Percentiles rank a stretch among this genome's conserved stretches.
phyloP scores from a whole-genome alignment of 148 eudicot species.

The Agrostemma githago region DNA sequence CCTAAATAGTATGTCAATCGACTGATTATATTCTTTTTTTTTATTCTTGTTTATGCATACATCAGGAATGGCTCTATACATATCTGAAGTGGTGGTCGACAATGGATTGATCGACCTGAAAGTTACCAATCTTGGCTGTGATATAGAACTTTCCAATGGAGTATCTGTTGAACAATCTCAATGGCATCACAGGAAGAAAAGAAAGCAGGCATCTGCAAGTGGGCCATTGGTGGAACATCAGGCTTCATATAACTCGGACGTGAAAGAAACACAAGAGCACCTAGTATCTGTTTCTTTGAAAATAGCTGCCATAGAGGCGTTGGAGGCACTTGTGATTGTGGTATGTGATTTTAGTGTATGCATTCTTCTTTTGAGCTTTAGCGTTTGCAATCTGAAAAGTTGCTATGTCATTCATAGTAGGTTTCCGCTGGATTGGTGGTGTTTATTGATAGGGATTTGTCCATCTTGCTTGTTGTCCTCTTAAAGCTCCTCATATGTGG shows the following conservation, averaged over 20 bases:
- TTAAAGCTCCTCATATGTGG: not conserved
- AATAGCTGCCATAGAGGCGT: conserved; percentile 67
- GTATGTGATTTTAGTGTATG: conserved; percentile 33
- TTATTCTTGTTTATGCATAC: conserved; percentile 11
- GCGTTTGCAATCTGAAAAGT: not conserved
- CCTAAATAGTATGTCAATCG: not conserved
- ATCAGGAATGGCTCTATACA: conserved; percentile 60
- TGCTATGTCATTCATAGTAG: not conserved
- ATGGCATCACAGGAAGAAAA: conserved; percentile 47
- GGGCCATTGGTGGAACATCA: conserved; percentile 32
- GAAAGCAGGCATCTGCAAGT: conserved; percentile 49
- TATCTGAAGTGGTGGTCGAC: conserved; percentile 46
- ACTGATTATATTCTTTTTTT: not conserved
- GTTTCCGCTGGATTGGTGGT: not conserved
- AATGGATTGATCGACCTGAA: conserved; percentile 55
- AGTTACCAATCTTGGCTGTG: conserved; percentile 21
- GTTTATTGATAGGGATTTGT: too few relatives aligned
- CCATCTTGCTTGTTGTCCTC: not conserved
- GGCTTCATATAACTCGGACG: conserved; percentile 32
- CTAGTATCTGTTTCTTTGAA: conserved; percentile 43
- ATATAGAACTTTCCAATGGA: conserved; percentile 29
- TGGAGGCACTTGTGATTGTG: conserved; percentile 79
- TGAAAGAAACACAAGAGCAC: conserved; percentile 29
- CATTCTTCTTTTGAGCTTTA: not conserved
- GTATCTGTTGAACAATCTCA: conserved; percentile 28